Conservation (phyloP, 768 basidiomycete species). For the Psilocybe azurescens region DNA sequence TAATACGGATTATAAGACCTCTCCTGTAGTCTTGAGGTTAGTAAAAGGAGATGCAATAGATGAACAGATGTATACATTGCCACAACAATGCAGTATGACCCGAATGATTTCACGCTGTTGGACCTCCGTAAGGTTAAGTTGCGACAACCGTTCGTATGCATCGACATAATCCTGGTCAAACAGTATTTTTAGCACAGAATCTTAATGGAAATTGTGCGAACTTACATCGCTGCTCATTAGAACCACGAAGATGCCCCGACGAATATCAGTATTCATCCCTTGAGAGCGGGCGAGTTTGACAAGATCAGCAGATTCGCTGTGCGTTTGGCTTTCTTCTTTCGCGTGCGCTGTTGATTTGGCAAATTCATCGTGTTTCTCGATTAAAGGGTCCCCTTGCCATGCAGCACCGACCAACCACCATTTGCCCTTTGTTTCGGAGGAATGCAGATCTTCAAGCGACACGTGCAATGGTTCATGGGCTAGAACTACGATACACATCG, state of each 20-base stretch:
- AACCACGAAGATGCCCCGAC: slow-evolving; percentile 89
- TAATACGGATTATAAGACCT: slow-evolving; percentile 96
- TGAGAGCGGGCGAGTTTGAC: slow-evolving; percentile 88
- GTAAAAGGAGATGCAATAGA: not conserved
- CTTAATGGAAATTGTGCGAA: not conserved
- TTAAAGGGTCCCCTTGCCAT: slow-evolving; percentile 91
- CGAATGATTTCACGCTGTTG: slow-evolving; percentile 97
- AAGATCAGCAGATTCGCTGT: slow-evolving; percentile 45
- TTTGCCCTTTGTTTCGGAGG: slow-evolving; percentile 87
- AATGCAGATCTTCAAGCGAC: slow-evolving; percentile 82
- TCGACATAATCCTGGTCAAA: slow-evolving; percentile 87
- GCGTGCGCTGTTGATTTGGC: slow-evolving; percentile 27
- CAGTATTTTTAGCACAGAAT: not conserved
- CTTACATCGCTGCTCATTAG: slow-evolving; percentile 95
- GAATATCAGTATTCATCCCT: slow-evolving; percentile 98
- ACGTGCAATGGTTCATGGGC: slow-evolving; percentile 88
- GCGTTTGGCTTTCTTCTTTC: slow-evolving; percentile 29
- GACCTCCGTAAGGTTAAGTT: slow-evolving; percentile 82
- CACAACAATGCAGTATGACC: slow-evolving; percentile 90
- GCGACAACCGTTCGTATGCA: slow-evolving; percentile 88
- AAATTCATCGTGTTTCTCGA: slow-evolving; percentile 62
- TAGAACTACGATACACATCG: slow-evolving; percentile 53
- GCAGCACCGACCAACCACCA: slow-evolving; percentile 99
- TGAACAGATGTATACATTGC: slow-evolving; percentile 62
- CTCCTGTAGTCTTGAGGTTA: slow-evolving; percentile 57